Evolutionary conservation across 1,284 basidiomycete genomes (phyloP).

Genomic region (Cryptococcus sp.): DNA sequence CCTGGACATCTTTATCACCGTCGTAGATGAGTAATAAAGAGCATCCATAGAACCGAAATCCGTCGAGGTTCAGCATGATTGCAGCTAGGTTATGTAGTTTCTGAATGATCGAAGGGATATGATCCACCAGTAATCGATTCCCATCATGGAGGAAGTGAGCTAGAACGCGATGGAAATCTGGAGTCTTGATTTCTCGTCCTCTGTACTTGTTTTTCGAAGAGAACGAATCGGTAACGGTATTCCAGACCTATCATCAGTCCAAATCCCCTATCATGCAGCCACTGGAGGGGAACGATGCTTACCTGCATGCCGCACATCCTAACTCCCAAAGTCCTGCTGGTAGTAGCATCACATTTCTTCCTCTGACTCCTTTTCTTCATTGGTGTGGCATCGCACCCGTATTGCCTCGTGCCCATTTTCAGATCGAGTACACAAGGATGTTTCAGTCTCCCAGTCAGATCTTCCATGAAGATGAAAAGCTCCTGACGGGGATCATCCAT

Average conservation of each 20-base stretch:
- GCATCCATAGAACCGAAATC: constrained; percentile 97
- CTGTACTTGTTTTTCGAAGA: constrained; percentile 95
- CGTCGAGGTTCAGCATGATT: constrained; percentile 79
- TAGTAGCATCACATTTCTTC: constrained; percentile 96
- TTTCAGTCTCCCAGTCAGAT: constrained; percentile 90
- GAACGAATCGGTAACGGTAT: constrained; percentile 73
- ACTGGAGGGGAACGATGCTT: constrained; percentile 39
- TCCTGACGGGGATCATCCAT: constrained; percentile 72
- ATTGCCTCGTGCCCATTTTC: constrained; percentile 99
- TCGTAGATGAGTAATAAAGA: constrained; percentile 97
- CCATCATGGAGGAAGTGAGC: constrained; percentile 83
- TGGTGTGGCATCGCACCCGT: constrained; percentile 89
- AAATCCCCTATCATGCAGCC: background rate
- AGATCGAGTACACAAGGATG: constrained; percentile 94
- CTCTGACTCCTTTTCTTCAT: constrained; percentile 96
- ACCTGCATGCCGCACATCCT: constrained; percentile 99
- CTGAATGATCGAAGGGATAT: constrained; percentile 84
- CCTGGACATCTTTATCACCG: constrained; percentile 82
- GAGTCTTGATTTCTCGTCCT: constrained; percentile 79
- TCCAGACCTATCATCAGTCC: constrained; percentile 69
- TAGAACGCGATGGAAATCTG: constrained; percentile 78
- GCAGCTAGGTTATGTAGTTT: constrained; percentile 91
- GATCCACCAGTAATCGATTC: constrained; percentile 74
- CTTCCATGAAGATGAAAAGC: constrained; percentile 98
- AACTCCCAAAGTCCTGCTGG: constrained; percentile 82